Base-by-base conservation (phyloP, 441 rosid species). In the Bocquillonia castaneifolia region DNA sequence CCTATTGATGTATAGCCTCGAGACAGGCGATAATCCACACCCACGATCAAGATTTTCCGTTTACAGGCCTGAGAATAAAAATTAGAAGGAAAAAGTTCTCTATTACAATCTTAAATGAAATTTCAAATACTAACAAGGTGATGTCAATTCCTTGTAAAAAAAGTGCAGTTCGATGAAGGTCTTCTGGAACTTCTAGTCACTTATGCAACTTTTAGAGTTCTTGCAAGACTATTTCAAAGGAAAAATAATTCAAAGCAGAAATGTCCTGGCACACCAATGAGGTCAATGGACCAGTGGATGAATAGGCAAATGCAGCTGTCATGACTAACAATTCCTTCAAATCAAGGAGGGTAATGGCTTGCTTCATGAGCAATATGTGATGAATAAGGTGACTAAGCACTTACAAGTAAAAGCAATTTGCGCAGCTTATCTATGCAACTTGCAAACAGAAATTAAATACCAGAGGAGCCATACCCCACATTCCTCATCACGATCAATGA, bases 401-500 rank as follows among this genome's bases (percentile, higher is more conserved):
- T 54, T 20, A 17, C 28, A 59, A 47, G 9, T 42, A 57, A 25
- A 68, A 50, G 61, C 48, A 25, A n/a, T 22, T 52, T 3, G n/a
- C 28, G 39, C 31, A 18, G 26, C 12, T 55, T 59, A 44, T 66
- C 29, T 20, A 55, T 56, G 37, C 1, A 66, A 18, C 23, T 55
- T 23, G 37, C 1, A 63, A n/a, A 23, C 58, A 15, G 39, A 12
- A 74, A 67, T 53, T 12, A 61, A 58, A 64, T 26, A 72, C 53
- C 40, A 63, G 72, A 22, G 23, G 18, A 77, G 68, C 62, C 74
- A 72, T 95, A 95, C 99, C 95, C 99, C 97, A 51, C 99, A 92
- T 70, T 95, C 96, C 81, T 95, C 97, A 1, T 89, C 96, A 0
- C 87, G 93, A 54, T 90, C 91, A 60, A 95, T 86, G 58, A 92